These are phyloP conservation scores for Neurospora africana DNA, from an alignment of 495 filamentous ascomycete species.

Conservation along the genomic window DNA sequence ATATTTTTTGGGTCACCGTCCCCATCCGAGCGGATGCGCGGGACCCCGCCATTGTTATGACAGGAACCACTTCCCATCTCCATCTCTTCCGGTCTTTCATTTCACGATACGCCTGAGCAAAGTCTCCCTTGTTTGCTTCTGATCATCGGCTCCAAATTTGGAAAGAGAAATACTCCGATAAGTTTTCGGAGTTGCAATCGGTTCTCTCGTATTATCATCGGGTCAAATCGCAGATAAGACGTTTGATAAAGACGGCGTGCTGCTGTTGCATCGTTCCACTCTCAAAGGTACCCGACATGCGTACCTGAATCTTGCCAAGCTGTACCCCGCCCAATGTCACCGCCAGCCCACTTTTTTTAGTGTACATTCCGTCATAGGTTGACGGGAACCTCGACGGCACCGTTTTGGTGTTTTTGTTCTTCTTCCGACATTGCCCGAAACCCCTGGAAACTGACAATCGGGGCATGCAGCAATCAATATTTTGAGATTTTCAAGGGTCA, in stretches of 20 bases:
- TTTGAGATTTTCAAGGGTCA: neutral
- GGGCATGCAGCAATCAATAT: neutral
- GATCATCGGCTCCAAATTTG: neutral
- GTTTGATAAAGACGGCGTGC: neutral
- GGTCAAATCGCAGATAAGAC: neutral
- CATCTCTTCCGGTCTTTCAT: neutral
- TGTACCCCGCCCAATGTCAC: constrained; percentile 4
- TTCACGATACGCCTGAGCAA: neutral
- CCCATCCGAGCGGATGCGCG: neutral
- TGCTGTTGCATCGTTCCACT: neutral
- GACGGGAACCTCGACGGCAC: neutral
- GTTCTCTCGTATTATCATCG: neutral
- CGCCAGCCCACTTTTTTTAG: neutral
- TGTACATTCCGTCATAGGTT: constrained; percentile 16
- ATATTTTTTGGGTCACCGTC: neutral
- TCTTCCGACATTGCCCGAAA: constrained; percentile 21
- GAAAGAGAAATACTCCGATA: neutral
- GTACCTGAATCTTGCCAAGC: neutral
- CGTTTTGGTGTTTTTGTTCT: neutral
- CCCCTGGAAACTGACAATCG: neutral
- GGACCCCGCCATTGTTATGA: neutral
- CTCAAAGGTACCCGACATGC: neutral
- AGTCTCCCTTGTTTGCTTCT: neutral
- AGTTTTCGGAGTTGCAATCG: neutral
- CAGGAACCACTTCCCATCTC: neutral